A percentile compares a stretch with the other conserved stretches of the same genome.
These are phyloP conservation scores for Aspergillus sp. DNA, from an alignment of 2,329 filamentous ascomycete species.

Conservation along the genomic window DNA sequence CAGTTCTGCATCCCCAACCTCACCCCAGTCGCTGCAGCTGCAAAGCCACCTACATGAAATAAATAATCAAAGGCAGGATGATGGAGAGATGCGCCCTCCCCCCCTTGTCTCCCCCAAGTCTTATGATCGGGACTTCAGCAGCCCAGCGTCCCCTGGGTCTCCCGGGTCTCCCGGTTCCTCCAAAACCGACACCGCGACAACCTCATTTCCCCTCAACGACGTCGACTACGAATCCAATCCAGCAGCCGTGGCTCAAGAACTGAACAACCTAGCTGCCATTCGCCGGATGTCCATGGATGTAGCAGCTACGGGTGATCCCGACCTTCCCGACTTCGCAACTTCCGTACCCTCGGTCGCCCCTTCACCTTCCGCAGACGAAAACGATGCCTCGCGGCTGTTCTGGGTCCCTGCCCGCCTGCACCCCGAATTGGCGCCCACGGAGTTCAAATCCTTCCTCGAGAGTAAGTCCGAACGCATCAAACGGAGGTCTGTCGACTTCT, in stretches of 20 bases:
- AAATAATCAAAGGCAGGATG: constrained; percentile 15
- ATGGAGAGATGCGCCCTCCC: constrained; percentile 25
- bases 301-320: constrained; percentile 53
- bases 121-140: constrained; percentile 36
- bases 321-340: constrained; percentile 37
- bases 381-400: constrained; percentile 78
- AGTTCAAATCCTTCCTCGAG: constrained; percentile 94
- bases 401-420: constrained; percentile 95
- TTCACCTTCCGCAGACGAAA: constrained; percentile 55
- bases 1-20: constrained; percentile 19
- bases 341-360: constrained; percentile 37
- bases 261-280: constrained; percentile 85
- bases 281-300: constrained; percentile 94
- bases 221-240: constrained; percentile 85
- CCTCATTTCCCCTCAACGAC: constrained; percentile 67
- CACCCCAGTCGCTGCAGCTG: constrained; percentile 20
- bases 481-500: constrained; percentile 66
- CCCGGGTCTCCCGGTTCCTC: constrained; percentile 44
- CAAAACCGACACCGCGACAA: constrained; percentile 49
- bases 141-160: too few species aligned
- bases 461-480: constrained; percentile 86
- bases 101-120: constrained; percentile 20
- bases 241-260: constrained; percentile 79
- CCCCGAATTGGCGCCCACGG: constrained; percentile 86
- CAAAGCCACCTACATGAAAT: constrained; percentile 29